A percentile compares a stretch with the other conserved stretches of the same genome.
phyloP scores from a whole-genome alignment of 2,329 filamentous ascomycete species.

The Cordyceps farinosa region DNA sequence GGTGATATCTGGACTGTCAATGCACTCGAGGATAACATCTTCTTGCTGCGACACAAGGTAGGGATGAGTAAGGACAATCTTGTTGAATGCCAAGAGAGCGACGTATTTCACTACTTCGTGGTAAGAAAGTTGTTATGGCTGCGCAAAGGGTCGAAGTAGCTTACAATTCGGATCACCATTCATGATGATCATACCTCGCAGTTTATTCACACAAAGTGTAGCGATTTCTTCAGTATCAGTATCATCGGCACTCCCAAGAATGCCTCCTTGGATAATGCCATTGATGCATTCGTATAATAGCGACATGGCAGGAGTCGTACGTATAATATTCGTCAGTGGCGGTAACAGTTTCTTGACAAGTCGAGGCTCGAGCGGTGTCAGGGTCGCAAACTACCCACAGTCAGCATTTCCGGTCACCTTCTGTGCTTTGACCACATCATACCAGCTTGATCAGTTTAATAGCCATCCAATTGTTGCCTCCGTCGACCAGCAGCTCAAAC shows the following conservation, averaged over 20 bases:
- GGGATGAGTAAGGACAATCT: slow-evolving; percentile 85
- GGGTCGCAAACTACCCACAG: slow-evolving; percentile 73
- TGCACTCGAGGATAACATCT: slow-evolving; percentile 93
- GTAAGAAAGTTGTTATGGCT: slow-evolving; percentile 19
- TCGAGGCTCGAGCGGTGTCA: slow-evolving; percentile 88
- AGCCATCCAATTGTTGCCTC: slow-evolving; percentile 99
- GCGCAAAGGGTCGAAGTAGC: slow-evolving; percentile 27
- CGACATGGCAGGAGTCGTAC: slow-evolving; percentile 96
- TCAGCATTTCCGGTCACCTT: slow-evolving; percentile 14
- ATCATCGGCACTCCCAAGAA: slow-evolving; percentile 75
- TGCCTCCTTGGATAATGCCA: slow-evolving; percentile 94
- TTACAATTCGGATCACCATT: slow-evolving; percentile 90
- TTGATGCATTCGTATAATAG: slow-evolving; percentile 97
- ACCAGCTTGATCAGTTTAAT: slow-evolving; percentile 98
- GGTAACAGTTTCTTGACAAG: slow-evolving; percentile 87
- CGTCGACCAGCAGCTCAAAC: slow-evolving; percentile 87
- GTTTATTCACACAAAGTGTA: slow-evolving; percentile 83
- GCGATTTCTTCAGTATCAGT: slow-evolving; percentile 89
- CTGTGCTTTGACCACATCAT: slow-evolving; percentile 10
- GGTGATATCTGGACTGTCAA: slow-evolving; percentile 93
- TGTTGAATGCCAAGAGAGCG: slow-evolving; percentile 89
- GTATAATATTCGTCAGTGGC: slow-evolving; percentile 87
- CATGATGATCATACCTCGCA: slow-evolving; percentile 89
- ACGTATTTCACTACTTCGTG: slow-evolving; percentile 80
- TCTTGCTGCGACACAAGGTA: slow-evolving; percentile 87